A percentile compares a stretch with the other conserved stretches of the same genome.
phyloP scores from a whole-genome alignment of 176 grass and related monocot species.

The Musa schizocarpa region DNA sequence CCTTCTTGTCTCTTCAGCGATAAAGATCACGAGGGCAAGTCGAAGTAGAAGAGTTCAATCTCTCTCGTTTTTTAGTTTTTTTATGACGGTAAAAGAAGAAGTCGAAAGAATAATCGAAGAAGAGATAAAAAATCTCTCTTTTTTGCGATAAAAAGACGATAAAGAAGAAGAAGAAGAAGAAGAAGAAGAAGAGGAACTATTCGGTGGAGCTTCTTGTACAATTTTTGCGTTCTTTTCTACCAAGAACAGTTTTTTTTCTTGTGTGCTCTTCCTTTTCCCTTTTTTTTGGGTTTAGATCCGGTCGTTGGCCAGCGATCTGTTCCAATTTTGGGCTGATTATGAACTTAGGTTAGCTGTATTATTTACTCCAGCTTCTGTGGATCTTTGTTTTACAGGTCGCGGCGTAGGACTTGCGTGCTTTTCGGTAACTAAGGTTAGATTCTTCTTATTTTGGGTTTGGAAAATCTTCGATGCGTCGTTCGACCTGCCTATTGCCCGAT shows the following conservation, averaged over 20 bases:
- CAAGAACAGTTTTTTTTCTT: not conserved
- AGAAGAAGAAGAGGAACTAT: not conserved
- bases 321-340: not conserved
- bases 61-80: too few relatives aligned
- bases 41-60: too few relatives aligned
- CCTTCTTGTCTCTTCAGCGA: too few relatives aligned
- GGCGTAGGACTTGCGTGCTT: not conserved
- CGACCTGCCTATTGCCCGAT: not conserved
- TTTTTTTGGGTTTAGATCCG: not conserved
- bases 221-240: not conserved
- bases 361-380: not conserved
- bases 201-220: not conserved
- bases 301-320: not conserved
- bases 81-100: too few relatives aligned
- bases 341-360: not conserved
- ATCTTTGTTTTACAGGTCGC: slow-evolving; percentile 4
- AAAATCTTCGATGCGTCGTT: not conserved
- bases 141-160: too few relatives aligned
- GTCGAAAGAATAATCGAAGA: too few relatives aligned
- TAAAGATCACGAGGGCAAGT: too few relatives aligned
- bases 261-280: not conserved
- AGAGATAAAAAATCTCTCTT: too few relatives aligned
- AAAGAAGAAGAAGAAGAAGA: not conserved
- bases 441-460: not conserved
- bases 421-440: not conserved